Evolutionary conservation across 495 filamentous ascomycete genomes (phyloP), one percentile per base, ranked within the genome.

Genomic region (Talaromyces thailandensis): DNA sequence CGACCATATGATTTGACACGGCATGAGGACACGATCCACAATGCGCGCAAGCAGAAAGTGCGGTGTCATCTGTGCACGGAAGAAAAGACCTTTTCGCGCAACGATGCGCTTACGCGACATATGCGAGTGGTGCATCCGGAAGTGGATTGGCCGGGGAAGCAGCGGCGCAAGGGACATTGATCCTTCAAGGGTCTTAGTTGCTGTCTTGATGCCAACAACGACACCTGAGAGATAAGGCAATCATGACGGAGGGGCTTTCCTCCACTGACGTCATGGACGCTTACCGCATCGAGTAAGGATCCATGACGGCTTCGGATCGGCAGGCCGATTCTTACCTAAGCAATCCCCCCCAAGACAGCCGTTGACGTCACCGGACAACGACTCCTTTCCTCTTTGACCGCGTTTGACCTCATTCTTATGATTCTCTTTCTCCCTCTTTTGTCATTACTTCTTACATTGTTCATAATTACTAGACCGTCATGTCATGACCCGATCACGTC

Each of bases 21-120:
- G 9, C 94, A 98, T 71, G 94, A 98, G 73, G 93, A 96, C 67
- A 98, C 94, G 11, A 97, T 98, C 66, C 94, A 98, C 80, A 96
- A 96, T 66, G 88, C 87, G 4, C 83, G 87, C 67, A 96, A 96
- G 83, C 86, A 91, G 69, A 98, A 98, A 76, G 92, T 96, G n/a
- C 86, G 91, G 24, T 98, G 93, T 73, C 86, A 92, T 60, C 75
- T 95, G 55, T 98, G 93, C 75, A 92, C 90, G n/a, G 94, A 98
- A 65, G 93, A 97, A 69, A 97, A 98, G 81, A 93, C 91, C 0
- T 97, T 98, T 69, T 93, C 89, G 62, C 84, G 94, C 65, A 93
- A 92, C 65, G 94, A 97, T 79, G 94, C 86, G 2, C 81, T 96
- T 45, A 97, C 93, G 14, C 81, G 93, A 62, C 93, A 97, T 74